Evolutionary conservation across 1,139 yeast species (phyloP).

Genomic region (Magnusiomyces tetraspermus): DNA sequence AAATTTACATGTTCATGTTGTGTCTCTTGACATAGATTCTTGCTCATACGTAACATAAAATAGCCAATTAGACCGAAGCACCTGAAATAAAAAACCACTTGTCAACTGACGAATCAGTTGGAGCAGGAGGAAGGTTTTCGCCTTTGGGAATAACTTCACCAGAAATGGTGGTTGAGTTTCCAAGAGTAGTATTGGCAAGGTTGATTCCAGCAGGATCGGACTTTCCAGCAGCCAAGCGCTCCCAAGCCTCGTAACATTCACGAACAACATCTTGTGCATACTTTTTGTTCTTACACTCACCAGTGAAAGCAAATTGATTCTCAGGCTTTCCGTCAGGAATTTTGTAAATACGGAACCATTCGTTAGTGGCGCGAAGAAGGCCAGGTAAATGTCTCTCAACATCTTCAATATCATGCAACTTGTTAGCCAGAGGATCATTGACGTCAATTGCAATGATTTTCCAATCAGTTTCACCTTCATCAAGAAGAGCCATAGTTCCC

Average conservation of each 20-base stretch:
- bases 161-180: conserved; percentile 35
- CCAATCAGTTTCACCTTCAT: conserved; percentile 95
- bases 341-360: conserved; percentile 88
- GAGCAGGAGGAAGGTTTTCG: conserved; percentile 66
- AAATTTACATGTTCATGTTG: too few relatives aligned
- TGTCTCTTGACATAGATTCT: too few relatives aligned
- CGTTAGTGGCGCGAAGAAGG: conserved; percentile 68
- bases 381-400: conserved; percentile 73
- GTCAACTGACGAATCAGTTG: conserved; percentile 93
- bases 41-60: too few relatives aligned
- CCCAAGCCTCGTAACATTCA: conserved; percentile 79
- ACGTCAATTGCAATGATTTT: conserved; percentile 70
- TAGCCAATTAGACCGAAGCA: conserved; percentile 14
- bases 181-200: conserved; percentile 65
- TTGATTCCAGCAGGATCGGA: conserved; percentile 38
- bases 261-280: conserved; percentile 62
- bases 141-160: conserved; percentile 58
- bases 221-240: conserved; percentile 46
- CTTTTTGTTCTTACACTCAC: conserved; percentile 61
- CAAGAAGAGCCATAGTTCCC: conserved; percentile 80
- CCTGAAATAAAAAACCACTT: conserved; percentile 87
- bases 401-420: conserved; percentile 65
- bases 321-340: conserved; percentile 86
- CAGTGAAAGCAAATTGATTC: conserved; percentile 78
- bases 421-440: conserved; percentile 65